Evolutionary conservation across 352 stramenopile genomes (phyloP), one percentile per base, ranked within the genome.

Genomic region (Phytopythium kandeliae): DNA sequence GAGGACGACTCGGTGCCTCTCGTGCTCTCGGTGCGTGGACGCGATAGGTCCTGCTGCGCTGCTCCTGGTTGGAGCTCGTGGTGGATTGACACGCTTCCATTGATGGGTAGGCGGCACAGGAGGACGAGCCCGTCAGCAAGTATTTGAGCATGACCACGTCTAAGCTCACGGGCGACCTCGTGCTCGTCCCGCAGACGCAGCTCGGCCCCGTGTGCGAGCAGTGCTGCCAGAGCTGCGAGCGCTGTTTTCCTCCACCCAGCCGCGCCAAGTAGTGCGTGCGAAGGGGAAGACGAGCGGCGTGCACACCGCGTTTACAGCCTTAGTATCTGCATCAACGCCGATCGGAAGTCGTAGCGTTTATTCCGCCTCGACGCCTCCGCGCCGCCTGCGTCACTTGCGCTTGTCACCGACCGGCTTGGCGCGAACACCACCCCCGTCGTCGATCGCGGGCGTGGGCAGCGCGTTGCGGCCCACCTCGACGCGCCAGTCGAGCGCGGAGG

Each of bases 181-280:
- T 89, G 26, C 48, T 92, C 21, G 67, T 92, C 40, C 81, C 78
- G 2, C 81, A 92, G 62, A 92, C 76, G n/a, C 81, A 92, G 48
- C 67, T 92, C 21, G 78, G 81, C 0, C 76, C 78, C 17, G 72
- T 84, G 31, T 92, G 81, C 49, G 67, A 87, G 48, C 53, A 73
- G 38, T 89, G 78, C 48, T 92, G 78, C 45, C 55, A 78, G 49
- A 73, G 78, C 30, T 88, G 80, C 48, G 28, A 24, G n/a, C 55
- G 54, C 40, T 92, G 80, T 12, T 63, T 65, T 17, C 52, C 57
- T 28, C n/a, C 6, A 42, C 2, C 13, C 37, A 68, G 57, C 16
- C 49, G 41, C 31, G 2, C 11, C 31, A 35, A 35, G 31, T 35
- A 35, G 31, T 13, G n/a, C n/a, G n/a, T n/a, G n/a, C n/a, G n/a